These are phyloP conservation scores for Cyclotella atomus DNA, from an alignment of 108 stramenopile species.

Conservation along the genomic window DNA sequence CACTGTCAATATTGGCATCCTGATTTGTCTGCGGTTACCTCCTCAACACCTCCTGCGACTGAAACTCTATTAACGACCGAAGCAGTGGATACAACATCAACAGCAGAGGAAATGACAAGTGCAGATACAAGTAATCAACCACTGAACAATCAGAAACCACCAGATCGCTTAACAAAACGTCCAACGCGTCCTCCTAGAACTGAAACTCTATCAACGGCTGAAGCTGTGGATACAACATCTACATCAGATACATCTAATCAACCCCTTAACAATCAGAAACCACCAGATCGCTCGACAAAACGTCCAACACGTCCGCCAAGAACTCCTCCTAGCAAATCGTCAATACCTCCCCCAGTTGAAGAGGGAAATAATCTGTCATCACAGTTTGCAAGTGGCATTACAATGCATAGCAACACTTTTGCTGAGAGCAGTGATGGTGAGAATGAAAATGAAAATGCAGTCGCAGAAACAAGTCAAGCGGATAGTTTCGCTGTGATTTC, in stretches of 20 bases:
- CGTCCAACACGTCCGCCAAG: not conserved
- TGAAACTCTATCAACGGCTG: too few relatives aligned
- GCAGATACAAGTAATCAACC: not conserved
- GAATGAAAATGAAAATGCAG: not conserved
- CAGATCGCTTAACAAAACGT: not conserved
- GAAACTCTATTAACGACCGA: too few relatives aligned
- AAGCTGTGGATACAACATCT: not conserved
- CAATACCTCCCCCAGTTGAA: not conserved
- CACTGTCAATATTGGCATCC: conserved; percentile 23
- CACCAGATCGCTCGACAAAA: conserved; percentile 4
- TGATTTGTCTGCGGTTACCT: not conserved
- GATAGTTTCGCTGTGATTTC: conserved; percentile 18
- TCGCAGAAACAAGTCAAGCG: conserved; percentile 9
- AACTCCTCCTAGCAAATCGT: not conserved
- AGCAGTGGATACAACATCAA: too few relatives aligned
- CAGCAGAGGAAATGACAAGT: too few relatives aligned
- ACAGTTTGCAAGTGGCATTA: not conserved
- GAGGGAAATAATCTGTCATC: not conserved
- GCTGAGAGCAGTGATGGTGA: not conserved
- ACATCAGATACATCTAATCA: not conserved
- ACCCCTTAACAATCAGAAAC: not conserved
- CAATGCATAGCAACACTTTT: too few relatives aligned
- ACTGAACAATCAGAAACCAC: not conserved
- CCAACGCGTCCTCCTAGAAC: not conserved
- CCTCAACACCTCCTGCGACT: conserved; percentile 8